Base-by-base conservation (phyloP, 208 protist species). In the Crithidia acanthocephali region DNA sequence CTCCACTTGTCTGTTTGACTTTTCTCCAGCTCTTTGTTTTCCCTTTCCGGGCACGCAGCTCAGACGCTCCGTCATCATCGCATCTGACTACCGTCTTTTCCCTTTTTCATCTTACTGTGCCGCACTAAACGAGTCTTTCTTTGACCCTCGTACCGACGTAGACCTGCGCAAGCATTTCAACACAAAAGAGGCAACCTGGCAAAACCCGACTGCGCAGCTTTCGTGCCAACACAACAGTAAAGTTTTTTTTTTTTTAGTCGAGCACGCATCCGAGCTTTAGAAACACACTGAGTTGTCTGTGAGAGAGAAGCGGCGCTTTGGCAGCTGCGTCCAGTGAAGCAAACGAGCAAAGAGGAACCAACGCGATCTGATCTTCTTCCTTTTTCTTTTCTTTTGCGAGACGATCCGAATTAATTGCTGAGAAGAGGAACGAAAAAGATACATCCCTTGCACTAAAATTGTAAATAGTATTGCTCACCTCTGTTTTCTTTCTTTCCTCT, bases 401-500 rank as follows among this genome's bases (percentile, higher is more conserved):
- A 23, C 48, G 45, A 50, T 22, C 20, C 18, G 10, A 16, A 22
- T 50, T 50, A 4, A 50, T 50, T 50, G 45, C 20, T 13, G 45
- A 53, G 48, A 6, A 28, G 7, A 53, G 11, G 35, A 40, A 40
- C 35, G 28, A 53, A 18, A 53, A 30, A 53, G 23, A 53, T 53
- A 53, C 22, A 9, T 30, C 5, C 5, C 23, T 11, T 28, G 16
- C 20, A 30, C 55, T 11, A 40, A 33, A 18, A 57, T 47, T 57
- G 23, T 52, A 42, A 66, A 42, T 66, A 53, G 28, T 58, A 37
- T 68, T 47, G 2, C 32, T 30, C 32, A 16, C n/a, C n/a, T 45
- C n/a, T 60, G 8, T 45, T 16, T 18, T 60, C 27, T 45, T 60
- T 47, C 61, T 51, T 75, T 74, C 2, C 30, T 71, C 67, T 66